Conservation (phyloP, 75 land plant species). For the Cryptomeria japonica region DNA sequence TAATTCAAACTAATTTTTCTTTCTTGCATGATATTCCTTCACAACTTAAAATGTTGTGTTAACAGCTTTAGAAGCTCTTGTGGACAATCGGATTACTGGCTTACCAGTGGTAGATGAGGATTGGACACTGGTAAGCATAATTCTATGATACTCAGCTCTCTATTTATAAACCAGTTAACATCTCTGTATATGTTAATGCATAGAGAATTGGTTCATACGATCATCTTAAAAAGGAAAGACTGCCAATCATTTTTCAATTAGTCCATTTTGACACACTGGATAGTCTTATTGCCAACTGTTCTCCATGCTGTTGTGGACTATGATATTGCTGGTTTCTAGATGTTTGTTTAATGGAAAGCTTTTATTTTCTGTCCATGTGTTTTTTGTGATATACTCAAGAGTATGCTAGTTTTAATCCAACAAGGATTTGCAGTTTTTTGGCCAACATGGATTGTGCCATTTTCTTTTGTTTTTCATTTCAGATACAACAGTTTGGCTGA, state of each 20-base stretch:
- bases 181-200: neutral
- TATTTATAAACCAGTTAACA: neutral
- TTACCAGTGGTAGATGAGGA: conserved; percentile 91
- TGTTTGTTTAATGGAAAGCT: neutral
- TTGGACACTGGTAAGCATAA: conserved; percentile 68
- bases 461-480: neutral
- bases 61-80: conserved; percentile 82
- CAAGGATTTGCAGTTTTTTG: too few species aligned
- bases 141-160: neutral
- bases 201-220: neutral
- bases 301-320: neutral
- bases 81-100: conserved; percentile 83
- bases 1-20: neutral
- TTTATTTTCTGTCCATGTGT: neutral
- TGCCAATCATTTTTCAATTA: neutral
- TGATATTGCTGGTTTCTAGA: neutral
- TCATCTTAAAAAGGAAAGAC: neutral
- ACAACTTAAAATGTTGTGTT: neutral
- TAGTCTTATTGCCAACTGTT: neutral
- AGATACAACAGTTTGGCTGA: neutral
- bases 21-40: neutral
- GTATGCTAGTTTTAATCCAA: too few species aligned
- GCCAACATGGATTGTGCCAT: neutral
- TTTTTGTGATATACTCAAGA: neutral
- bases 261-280: neutral